Base-by-base conservation (phyloP, 371 early-diverging fungal species). In the Mortierella sp. region DNA sequence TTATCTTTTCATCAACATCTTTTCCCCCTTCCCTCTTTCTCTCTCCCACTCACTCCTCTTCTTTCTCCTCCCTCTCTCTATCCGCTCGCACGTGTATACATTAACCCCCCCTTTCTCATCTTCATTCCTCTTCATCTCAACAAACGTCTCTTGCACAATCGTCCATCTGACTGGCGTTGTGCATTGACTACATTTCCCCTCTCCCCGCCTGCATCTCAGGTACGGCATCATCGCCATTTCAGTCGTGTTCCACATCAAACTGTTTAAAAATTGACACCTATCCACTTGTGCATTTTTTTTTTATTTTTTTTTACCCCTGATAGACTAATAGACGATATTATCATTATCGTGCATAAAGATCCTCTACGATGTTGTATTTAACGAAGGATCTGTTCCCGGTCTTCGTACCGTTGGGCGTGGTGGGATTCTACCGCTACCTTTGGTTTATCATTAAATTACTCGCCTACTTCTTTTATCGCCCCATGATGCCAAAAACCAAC, bases 391-490 rank as follows among this genome's bases (percentile, higher is more conserved):
- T 90, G 72, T 75, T 93, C 58, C 92, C 94, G 59, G 86, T 93
- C 69, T 93, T 91, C 73, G 83, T 93, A 61, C 94, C 94, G 4
- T 80, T 93, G 65, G 94, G 94, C 24, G 88, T 93, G 67, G 86
- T 93, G 57, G 94, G 94, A 0, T 86, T 93, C 66, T 93, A 93
- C 70, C 86, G 94, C 63, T 93, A 92, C 83, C 85, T 93, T 41
- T 91, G 92, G 87, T 92, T 87, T 72, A 60, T 89, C 28, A 88
- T 92, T 83, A 92, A 91, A 72, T 48, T 91, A 2, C 50, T 86
- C 36, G 90, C 88, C 32, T 90, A 86, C 85, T 69, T 86, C 50
- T 85, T 88, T 2, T 90, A 90, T 63, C 80, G 85, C 11, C 90
- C 90, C 1, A 87, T 86, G 62, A 67, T 71, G 63, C 90, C 90